Conservation (phyloP, 768 basidiomycete genomes). For the Harrya chromipes region DNA sequence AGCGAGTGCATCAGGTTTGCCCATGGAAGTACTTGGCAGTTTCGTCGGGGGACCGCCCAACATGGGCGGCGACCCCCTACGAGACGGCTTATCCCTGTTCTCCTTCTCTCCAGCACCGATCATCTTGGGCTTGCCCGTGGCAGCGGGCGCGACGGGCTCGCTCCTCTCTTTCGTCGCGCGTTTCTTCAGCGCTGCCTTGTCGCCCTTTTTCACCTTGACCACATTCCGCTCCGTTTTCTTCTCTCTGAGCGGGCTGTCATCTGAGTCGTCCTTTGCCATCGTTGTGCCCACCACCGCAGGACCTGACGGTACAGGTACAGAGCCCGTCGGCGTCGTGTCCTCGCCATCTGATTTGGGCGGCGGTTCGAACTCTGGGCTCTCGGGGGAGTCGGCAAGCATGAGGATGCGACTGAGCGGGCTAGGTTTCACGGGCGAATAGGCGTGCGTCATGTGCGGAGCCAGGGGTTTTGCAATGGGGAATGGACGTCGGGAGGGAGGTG, state of each 20-base stretch:
- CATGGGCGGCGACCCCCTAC: conserved; percentile 24
- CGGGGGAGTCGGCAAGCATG: conserved; percentile 63
- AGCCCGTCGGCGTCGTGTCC: conserved; percentile 26
- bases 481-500: conserved; percentile 34
- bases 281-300: conserved; percentile 6
- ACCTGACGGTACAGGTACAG: conserved; percentile 10
- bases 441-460: conserved; percentile 67
- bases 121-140: conserved; percentile 28
- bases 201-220: conserved; percentile 1
- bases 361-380: conserved; percentile 30
- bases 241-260: conserved; percentile 55
- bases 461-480: conserved; percentile 75
- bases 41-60: conserved; percentile 20
- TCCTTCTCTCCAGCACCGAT: conserved; percentile 33
- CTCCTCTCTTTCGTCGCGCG: conserved; percentile 39
- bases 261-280: conserved; percentile 27
- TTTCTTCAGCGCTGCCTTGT: conserved; percentile 22
- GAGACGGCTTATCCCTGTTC: conserved; percentile 35
- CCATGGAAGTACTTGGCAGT: conserved; percentile 2
- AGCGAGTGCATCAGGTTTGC: conserved; percentile 10
- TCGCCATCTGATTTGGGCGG: neutral
- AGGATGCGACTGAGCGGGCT: conserved; percentile 80
- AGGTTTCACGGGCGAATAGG: conserved; percentile 78
- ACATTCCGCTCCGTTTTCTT: conserved; percentile 41
- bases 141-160: conserved; percentile 11